Evolutionary conservation across 495 filamentous ascomycete genomes (phyloP), one percentile per base, ranked within the genome.

Genomic region (Tuber umbilicatum): DNA sequence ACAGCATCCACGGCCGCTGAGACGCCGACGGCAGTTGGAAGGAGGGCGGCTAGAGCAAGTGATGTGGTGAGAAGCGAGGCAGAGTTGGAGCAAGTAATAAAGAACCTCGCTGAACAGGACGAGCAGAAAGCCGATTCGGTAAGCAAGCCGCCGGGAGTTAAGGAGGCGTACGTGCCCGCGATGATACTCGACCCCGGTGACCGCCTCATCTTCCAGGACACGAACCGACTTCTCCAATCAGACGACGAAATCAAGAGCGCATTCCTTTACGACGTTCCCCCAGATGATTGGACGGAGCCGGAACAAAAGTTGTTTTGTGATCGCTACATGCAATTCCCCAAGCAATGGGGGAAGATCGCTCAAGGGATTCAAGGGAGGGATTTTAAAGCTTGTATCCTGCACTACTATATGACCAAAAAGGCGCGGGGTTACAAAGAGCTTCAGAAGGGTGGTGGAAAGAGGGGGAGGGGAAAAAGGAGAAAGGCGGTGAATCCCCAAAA

Each of bases 381-480:
- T 77, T 95, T 91, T 84, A 89, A 91, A 77, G 89, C 94, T 70
- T 96, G 92, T 82, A 97, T 99, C 77, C 87, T 93, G 77, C 96
- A 98, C 83, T 98, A 99, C 83, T 99, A 99, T 83, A 88, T 94
- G 76, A 97, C 91, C 73, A 99, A 99, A 83, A 90, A 92, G 80
- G 88, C 90, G 74, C 89, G 90, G 38, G 93, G 93, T 74, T 94
- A 97, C 80, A 96, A 97, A 83, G 91, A 92, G 47, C 92, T 91
- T 82, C 85, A 92, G 40, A 94, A 89, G 84, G 90, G 89, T 74
- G 89, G 90, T 83, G 90, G 89, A 40, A 90, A 88, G 70, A 89
- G 88, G 73, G 86, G 89, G 50, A 89, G 87, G 73, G 89, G 86
- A 72, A 88, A 85, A 79, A 84, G 82, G 67, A 86, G 86, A 50